Conservation (phyloP, 2,329 filamentous ascomycete species). For the Drechslera avenae region DNA sequence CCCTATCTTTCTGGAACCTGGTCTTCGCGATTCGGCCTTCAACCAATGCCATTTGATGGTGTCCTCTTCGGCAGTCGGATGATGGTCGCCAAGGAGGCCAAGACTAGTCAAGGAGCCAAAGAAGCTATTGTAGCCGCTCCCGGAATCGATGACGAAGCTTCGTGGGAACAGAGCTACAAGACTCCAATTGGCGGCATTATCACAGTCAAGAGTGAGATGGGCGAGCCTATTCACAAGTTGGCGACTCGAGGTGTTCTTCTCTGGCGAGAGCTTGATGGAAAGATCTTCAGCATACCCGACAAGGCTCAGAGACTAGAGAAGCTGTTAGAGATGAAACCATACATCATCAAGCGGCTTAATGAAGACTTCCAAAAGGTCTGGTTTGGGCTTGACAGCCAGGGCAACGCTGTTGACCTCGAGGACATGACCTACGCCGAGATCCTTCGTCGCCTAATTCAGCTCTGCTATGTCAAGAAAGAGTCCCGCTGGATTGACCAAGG, state of each 20-base stretch:
- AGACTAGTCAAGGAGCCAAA: slow-evolving; percentile 86
- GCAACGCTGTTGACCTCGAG: slow-evolving; percentile 83
- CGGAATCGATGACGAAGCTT: slow-evolving; percentile 79
- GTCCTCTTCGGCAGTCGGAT: slow-evolving; percentile 89
- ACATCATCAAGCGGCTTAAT: slow-evolving; percentile 95
- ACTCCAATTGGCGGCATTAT: slow-evolving; percentile 61
- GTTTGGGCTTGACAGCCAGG: slow-evolving; percentile 85
- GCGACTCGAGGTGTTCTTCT: slow-evolving; percentile 89
- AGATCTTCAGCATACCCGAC: slow-evolving; percentile 69
- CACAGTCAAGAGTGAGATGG: slow-evolving; percentile 96
- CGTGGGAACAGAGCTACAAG: slow-evolving; percentile 73
- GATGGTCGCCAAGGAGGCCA: slow-evolving; percentile 92
- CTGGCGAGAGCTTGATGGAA: slow-evolving; percentile 96
- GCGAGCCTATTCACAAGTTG: slow-evolving; percentile 94
- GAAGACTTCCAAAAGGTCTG: slow-evolving; percentile 97
- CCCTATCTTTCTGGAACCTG: slow-evolving; percentile 89
- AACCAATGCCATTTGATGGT: slow-evolving; percentile 92
- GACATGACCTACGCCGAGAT: slow-evolving; percentile 96
- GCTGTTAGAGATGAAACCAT: slow-evolving; percentile 83
- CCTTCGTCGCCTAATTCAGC: slow-evolving; percentile 81
- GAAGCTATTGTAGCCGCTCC: slow-evolving; percentile 86
- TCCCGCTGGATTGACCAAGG: slow-evolving; percentile 79
- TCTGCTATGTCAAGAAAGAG: slow-evolving; percentile 91
- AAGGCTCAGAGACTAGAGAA: slow-evolving; percentile 75
- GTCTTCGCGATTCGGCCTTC: slow-evolving; percentile 85